Conservation (phyloP, 768 basidiomycete species). For the Trametes cingulata region DNA sequence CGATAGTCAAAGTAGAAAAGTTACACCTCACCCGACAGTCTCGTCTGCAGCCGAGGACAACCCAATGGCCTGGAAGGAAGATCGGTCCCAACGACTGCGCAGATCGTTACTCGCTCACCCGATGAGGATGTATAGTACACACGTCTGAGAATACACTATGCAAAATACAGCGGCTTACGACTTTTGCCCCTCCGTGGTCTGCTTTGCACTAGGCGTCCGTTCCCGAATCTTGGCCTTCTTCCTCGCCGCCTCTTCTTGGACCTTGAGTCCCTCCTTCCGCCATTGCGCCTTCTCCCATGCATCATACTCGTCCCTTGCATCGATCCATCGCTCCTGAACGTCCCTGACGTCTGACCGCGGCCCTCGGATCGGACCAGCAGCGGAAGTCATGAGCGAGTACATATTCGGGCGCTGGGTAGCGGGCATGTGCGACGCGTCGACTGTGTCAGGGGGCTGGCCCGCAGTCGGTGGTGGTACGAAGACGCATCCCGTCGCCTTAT, state of each 20-base stretch:
- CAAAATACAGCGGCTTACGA: background rate
- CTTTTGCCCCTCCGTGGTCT: background rate
- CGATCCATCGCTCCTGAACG: constrained; percentile 94
- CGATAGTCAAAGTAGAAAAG: no score
- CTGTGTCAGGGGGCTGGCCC: constrained; percentile 34
- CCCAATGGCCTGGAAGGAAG: no score
- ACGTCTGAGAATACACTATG: background rate
- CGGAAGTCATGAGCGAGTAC: constrained; percentile 66
- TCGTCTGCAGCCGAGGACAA: no score
- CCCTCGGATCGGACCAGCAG: constrained; percentile 55
- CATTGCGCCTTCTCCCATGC: constrained; percentile 77
- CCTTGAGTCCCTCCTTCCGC: constrained; percentile 69
- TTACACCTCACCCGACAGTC: no score
- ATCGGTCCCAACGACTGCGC: no score
- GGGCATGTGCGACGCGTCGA: constrained; percentile 36
- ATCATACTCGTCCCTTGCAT: constrained; percentile 79
- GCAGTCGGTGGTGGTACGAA: constrained; percentile 62
- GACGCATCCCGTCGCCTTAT: constrained; percentile 90
- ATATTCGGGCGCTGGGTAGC: constrained; percentile 59
- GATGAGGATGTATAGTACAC: background rate
- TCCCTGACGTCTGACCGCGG: constrained; percentile 61
- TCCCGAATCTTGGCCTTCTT: constrained; percentile 30
- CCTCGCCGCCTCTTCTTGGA: constrained; percentile 43
- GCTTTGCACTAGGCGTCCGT: background rate
- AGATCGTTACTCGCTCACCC: no score